A percentile compares a stretch with the other conserved stretches of the same genome.
Conservation (phyloP, 176 grass and related monocot species). For the Ensete glaucum region DNA sequence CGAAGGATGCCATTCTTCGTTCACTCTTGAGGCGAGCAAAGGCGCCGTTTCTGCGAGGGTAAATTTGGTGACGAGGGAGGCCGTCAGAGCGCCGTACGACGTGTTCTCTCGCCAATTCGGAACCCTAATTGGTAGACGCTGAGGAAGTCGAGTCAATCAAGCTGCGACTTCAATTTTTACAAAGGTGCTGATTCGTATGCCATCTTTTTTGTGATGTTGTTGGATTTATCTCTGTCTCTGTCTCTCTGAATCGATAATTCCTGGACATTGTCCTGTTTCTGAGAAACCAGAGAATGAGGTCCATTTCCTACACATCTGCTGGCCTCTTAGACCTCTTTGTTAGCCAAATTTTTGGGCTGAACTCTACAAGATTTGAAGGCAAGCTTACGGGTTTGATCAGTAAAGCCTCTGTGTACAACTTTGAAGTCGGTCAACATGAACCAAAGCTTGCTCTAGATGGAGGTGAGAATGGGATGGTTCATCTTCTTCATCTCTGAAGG, state of each 20-base stretch:
- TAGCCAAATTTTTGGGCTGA: conserved; percentile 65
- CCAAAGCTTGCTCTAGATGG: conserved; percentile 80
- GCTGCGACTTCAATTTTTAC: conserved; percentile 2
- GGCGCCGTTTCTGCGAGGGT: not conserved
- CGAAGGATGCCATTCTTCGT: no score
- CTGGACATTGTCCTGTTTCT: no score
- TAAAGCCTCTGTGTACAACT: conserved; percentile 79
- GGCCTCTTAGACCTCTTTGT: not conserved
- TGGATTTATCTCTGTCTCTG: not conserved
- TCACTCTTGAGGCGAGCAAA: not conserved
- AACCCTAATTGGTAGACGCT: conserved; percentile 31
- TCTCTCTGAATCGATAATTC: no score
- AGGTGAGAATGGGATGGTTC: conserved; percentile 55
- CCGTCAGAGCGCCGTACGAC: conserved; percentile 35
- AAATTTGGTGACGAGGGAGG: not conserved
- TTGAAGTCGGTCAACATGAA: conserved; percentile 83
- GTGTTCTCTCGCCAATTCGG: conserved; percentile 52
- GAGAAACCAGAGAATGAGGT: no score
- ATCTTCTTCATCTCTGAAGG: conserved; percentile 88
- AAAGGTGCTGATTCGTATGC: not conserved
- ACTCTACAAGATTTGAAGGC: conserved; percentile 60
- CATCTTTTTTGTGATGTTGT: not conserved
- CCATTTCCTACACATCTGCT: not conserved
- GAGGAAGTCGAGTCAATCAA: conserved; percentile 44
- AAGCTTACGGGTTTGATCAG: conserved; percentile 71